Evolutionary conservation across 176 grass and related monocot species (phyloP).

Genomic region (Cenchrus americanus): DNA sequence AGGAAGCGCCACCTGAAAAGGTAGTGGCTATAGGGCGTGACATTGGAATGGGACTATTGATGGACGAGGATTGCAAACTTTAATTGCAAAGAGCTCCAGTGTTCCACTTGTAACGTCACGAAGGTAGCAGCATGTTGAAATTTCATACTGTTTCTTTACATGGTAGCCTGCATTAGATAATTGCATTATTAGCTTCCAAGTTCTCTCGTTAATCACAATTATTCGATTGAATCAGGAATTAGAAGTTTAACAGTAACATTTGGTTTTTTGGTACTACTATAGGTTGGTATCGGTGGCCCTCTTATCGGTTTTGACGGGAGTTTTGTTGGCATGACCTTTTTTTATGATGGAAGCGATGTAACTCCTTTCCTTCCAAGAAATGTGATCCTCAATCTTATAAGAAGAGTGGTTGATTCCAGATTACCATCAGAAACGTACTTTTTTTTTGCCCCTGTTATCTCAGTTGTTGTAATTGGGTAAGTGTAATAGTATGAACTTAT

Average conservation of each 20-base stretch:
- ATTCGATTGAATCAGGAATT: neutral
- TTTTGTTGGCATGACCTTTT: slow-evolving; percentile 9
- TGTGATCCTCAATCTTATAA: neutral
- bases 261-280: neutral
- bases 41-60: neutral
- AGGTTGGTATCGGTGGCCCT: neutral
- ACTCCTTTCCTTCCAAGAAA: neutral
- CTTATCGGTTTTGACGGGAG: neutral
- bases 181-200: neutral
- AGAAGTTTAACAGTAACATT: neutral
- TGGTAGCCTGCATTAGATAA: neutral
- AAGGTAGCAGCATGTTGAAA: neutral
- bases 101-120: slow-evolving; percentile 34
- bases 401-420: neutral
- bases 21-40: slow-evolving; percentile 34
- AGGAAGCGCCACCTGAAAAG: neutral
- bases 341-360: neutral
- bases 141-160: neutral
- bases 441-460: neutral
- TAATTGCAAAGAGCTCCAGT: slow-evolving; percentile 13
- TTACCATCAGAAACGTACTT: neutral
- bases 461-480: neutral
- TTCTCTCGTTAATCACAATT: neutral
- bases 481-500: neutral
- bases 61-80: slow-evolving; percentile 20